Conservation (phyloP, 345 rosid genomes). For the Aquilaria yunnanensis region DNA sequence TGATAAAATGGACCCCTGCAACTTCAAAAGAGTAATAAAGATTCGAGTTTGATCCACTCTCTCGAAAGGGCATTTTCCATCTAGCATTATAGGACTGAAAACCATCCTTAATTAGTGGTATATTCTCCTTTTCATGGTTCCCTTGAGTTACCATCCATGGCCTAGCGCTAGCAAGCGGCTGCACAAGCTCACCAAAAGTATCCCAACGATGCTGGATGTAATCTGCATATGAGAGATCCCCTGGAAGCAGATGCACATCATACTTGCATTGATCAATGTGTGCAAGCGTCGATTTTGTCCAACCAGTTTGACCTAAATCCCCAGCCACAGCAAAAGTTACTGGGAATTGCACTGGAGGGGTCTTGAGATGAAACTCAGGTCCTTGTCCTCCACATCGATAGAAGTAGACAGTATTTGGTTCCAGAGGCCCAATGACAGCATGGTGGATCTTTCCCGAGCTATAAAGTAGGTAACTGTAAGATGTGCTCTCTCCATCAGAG, state of each 20-base stretch:
- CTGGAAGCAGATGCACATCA: slow-evolving; percentile 81
- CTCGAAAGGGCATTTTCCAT: slow-evolving; percentile 93
- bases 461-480: slow-evolving; percentile 65
- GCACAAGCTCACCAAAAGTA: slow-evolving; percentile 78
- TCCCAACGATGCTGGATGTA: slow-evolving; percentile 86
- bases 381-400: slow-evolving; percentile 81
- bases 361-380: slow-evolving; percentile 80
- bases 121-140: slow-evolving; percentile 80
- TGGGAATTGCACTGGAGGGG: slow-evolving; percentile 75
- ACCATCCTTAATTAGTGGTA: slow-evolving; percentile 58
- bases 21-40: slow-evolving; percentile 91
- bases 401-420: slow-evolving; percentile 51
- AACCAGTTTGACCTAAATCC: slow-evolving; percentile 94
- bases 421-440: slow-evolving; percentile 77
- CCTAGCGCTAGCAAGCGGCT: slow-evolving; percentile 89
- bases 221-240: slow-evolving; percentile 96
- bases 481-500: slow-evolving; percentile 73
- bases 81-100: slow-evolving; percentile 76
- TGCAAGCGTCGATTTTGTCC: slow-evolving; percentile 90
- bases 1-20: slow-evolving; percentile 71
- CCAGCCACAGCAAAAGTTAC: slow-evolving; percentile 87
- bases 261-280: slow-evolving; percentile 74
- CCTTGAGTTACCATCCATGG: slow-evolving; percentile 99
- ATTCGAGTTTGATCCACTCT: slow-evolving; percentile 89
- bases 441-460: slow-evolving; percentile 93